Evolutionary conservation across 805 yeast species (phyloP), one percentile per base, ranked within the genome.

Genomic region (Ogataea glucozyma): DNA sequence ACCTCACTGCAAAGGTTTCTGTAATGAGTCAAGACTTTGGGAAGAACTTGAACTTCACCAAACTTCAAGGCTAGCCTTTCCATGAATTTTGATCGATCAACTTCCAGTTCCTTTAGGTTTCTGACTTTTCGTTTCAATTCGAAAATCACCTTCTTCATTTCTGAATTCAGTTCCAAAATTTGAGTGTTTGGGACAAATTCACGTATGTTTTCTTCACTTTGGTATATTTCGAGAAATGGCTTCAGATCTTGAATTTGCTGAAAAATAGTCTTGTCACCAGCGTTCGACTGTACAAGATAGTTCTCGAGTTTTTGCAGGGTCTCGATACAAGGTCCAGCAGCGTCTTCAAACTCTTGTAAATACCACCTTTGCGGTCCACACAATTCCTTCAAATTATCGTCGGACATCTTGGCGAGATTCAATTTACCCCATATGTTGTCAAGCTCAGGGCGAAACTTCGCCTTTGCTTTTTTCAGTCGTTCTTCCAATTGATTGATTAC

Each of bases 291-390:
- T 1, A 55, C 52, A 13, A 85, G 58, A 53, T 81, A 83, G 3
- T 54, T 58, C 23, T 69, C 69, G 57, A 83, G 66, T 16, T 72
- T 72, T 2, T 57, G 54, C 1, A 81, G 56, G 37, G 73, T 73
- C 3, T 62, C 60, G 34, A 63, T 49, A 4, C 75, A 59, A 1
- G 64, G 68, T 0, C 58, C 49, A 8, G 75, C 73, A 1, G 79
- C 76, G 3, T 61, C 72, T 9, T 56, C 51, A 1, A 89, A 76
- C 0, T 68, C 51, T 0, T 62, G 56, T 18, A 88, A 60, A 0
- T 54, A 69, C 90, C 90, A 85, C 23, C 69, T 60, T 1, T 61
- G 60, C 0, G 75, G 60, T 1, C 88, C 89, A 45, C 75, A 74
- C 24, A 72, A 62, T n/a, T 58, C 46, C 34, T 80, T 61, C 57